phyloP scores from a whole-genome alignment of 225 moss, liverwort and hornwort genomes.

The Bryum argenteum region DNA sequence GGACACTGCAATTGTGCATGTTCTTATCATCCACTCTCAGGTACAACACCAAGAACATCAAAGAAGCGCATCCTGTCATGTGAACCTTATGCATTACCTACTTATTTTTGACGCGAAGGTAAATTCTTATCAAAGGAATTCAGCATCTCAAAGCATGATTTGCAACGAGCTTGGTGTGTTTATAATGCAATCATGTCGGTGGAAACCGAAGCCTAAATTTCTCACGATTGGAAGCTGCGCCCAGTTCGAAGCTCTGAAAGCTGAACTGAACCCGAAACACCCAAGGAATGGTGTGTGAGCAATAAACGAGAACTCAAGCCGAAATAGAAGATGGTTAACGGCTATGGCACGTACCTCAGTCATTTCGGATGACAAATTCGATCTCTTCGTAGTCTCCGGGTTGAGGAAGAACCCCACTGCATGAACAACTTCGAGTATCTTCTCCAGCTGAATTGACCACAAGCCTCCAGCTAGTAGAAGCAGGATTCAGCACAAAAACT shows the following conservation, averaged over 20 bases:
- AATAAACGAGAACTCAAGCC: slow-evolving; percentile 20
- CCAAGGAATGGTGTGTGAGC: neutral
- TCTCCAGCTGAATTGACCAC: slow-evolving; percentile 32
- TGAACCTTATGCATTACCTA: slow-evolving; percentile 11
- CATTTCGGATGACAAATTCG: slow-evolving; percentile 27
- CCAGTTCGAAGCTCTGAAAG: slow-evolving; percentile 14
- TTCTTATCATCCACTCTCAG: slow-evolving; percentile 30
- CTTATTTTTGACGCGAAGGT: neutral
- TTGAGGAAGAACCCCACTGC: slow-evolving; percentile 32
- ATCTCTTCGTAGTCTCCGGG: slow-evolving; percentile 4
- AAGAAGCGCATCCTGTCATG: neutral
- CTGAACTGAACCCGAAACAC: slow-evolving; percentile 10
- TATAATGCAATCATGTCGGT: neutral
- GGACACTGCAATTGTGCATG: slow-evolving; percentile 14
- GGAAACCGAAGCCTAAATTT: neutral
- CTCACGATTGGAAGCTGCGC: slow-evolving; percentile 6
- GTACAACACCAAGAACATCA: slow-evolving; percentile 1
- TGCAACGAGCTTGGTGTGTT: neutral
- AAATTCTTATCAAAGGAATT: neutral
- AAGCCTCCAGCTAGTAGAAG: slow-evolving; percentile 18
- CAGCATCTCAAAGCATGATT: neutral
- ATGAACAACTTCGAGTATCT: slow-evolving; percentile 22
- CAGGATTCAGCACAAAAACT: slow-evolving; percentile 27
- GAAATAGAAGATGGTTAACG: slow-evolving; percentile 4
- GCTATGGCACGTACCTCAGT: slow-evolving; percentile 36